Evolutionary conservation across 345 rosid species (phyloP), one percentile per base, ranked within the genome.

Genomic region (thale cress (Arabidopsis thaliana)): DNA sequence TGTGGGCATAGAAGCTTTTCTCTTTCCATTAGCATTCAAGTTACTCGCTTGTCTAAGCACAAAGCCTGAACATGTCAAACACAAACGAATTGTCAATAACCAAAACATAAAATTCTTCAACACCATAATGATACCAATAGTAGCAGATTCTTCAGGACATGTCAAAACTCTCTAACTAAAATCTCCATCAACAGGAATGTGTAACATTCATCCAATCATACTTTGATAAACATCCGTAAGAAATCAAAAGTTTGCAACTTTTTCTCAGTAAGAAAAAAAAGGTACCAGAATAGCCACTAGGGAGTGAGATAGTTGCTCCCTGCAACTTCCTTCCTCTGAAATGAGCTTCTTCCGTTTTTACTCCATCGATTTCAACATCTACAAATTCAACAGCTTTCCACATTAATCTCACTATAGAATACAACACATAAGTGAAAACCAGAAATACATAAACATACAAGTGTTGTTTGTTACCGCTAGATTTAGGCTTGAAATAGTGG

Each of bases 281-380:
- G 41, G 49, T 86, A 91, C 97, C 97, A 50, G 91, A 87, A 67
- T 86, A 91, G 57, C 89, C 92, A 62, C 57, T 59, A 30, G 95
- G 97, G 56, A 91, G 78, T 30, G 88, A 76, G 75, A 91, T 14
- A 22, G 87, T 86, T 30, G 87, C 80, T 56, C 98, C 98, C 2
- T 79, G 87, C 83, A 94, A 65, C 77, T 83, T 87, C 82, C 97
- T 88, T 63, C 98, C 97, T 81, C 98, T 84, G 80, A 91, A 94
- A 84, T 85, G 78, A 6, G 95, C 89, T 85, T 94, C 93, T 79
- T 91, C 85, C 2, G 80, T 81, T 49, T 34, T 72, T 42, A 90
- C 73, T 51, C 89, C 97, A 67, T 91, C 97, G 58, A 79, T 75
- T 67, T 88, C 91, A 0, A 82, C 57, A 59, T 83, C 97, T 90